Evolutionary conservation across 1,284 basidiomycete species (phyloP), one percentile per base, ranked within the genome.

Genomic region (Coniferiporia weirii): DNA sequence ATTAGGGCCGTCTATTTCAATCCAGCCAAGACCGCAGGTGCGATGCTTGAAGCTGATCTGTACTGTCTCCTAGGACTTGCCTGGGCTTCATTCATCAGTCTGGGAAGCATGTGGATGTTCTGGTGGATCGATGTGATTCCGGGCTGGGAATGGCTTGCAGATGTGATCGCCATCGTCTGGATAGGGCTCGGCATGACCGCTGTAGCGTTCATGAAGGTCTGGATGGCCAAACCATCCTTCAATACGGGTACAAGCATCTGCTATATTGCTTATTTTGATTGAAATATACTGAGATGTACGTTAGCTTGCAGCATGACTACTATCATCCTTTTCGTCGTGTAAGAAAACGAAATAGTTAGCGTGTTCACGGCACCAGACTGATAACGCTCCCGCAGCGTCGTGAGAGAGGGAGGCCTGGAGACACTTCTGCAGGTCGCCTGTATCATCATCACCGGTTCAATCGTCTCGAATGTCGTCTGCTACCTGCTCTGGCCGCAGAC

Each of bases 291-390:
- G 27, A 44, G 47, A 44, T n/a, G 13, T 36, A 52, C 20, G 13
- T n/a, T 20, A 89, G 93, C 93, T 4, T 94, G 91, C 67, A 95
- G 91, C 54, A 95, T 96, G 93, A 89, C 87, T 0, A 83, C 89
- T 0, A 93, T 96, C 50, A 88, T 92, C 27, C 78, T 95, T 22
- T 93, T 93, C 66, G 81, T 90, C 34, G 91, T 95, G 87, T 89
- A 69, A 72, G 85, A 72, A n/a, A 27, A n/a, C 20, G 54, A 22
- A 59, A 9, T 27, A 36, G 12, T 20, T 9, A 15, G 44, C n/a
- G 17, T 17, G 44, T 46, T 46, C 44, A 2, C 8, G 17, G 19
- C 44, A 43, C 19, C 19, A n/a, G 17, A n/a, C 44, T 46, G 19
- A 46, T 46, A 46, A 20, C 19, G 44, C 44, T 9, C 27, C 17